phyloP scores from a whole-genome alignment of 352 stramenopile species.

The Phytophthora niederhauseri region DNA sequence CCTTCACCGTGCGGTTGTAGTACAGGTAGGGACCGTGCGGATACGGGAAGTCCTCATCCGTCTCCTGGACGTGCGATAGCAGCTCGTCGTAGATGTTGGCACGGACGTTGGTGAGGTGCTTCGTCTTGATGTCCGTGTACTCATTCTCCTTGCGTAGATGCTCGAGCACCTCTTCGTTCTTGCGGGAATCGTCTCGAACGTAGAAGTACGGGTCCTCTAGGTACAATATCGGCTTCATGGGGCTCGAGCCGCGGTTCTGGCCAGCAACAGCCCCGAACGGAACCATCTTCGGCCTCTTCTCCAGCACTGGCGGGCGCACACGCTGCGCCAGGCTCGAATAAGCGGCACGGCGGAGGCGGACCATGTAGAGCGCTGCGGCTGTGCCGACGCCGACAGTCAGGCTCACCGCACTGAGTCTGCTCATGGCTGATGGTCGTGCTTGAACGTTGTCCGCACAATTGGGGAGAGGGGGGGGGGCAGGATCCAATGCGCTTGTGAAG shows the following conservation, averaged over 20 bases:
- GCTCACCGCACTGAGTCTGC: slow-evolving; percentile 54
- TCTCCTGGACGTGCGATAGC: slow-evolving; percentile 91
- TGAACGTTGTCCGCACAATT: not conserved
- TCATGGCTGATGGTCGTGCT: slow-evolving; percentile 39
- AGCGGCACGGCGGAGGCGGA: slow-evolving; percentile 59
- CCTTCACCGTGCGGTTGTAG: slow-evolving; percentile 91
- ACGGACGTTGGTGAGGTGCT: slow-evolving; percentile 82
- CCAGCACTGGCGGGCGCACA: slow-evolving; percentile 59
- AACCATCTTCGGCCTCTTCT: slow-evolving; percentile 82
- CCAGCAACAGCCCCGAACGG: slow-evolving; percentile 78
- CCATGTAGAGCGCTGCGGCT: slow-evolving; percentile 60
- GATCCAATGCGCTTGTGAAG: not conserved
- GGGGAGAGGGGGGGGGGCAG: no score
- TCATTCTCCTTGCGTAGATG: slow-evolving; percentile 95
- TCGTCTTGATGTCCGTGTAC: slow-evolving; percentile 90
- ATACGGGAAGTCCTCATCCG: slow-evolving; percentile 85
- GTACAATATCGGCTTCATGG: slow-evolving; percentile 91
- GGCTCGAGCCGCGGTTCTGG: slow-evolving; percentile 81
- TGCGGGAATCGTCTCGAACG: slow-evolving; percentile 94
- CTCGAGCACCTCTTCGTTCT: slow-evolving; percentile 91
- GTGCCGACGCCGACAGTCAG: slow-evolving; percentile 61
- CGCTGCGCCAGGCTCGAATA: slow-evolving; percentile 60
- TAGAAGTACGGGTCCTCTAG: slow-evolving; percentile 96
- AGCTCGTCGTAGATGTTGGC: slow-evolving; percentile 95
- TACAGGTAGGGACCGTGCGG: slow-evolving; percentile 85